Percentiles rank a stretch among this genome's conserved stretches.
Conservation (phyloP, 75 land plant genomes). For the Azolla pinnata region DNA sequence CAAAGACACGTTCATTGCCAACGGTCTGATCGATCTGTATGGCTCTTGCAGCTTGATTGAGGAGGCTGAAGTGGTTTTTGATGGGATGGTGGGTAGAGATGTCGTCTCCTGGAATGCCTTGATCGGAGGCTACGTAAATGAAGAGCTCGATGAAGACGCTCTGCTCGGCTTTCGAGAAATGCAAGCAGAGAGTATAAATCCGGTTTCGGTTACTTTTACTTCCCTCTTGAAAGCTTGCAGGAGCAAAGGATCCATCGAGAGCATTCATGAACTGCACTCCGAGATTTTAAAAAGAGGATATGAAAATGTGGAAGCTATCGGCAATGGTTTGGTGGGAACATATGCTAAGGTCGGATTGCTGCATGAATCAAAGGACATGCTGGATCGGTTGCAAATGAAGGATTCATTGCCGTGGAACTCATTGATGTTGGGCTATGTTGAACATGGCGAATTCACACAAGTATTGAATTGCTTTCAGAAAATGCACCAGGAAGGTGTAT, state of each 20-base stretch:
- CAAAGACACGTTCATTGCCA: conserved; percentile 52
- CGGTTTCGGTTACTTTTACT: conserved; percentile 29
- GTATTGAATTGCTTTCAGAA: not conserved
- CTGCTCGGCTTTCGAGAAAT: conserved; percentile 10
- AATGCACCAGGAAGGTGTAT: conserved; percentile 4
- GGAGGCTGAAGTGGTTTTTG: conserved; percentile 29
- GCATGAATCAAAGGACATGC: not conserved
- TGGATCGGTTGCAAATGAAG: not conserved
- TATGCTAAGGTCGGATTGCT: not conserved
- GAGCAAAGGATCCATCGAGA: not conserved
- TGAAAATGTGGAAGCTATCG: not conserved
- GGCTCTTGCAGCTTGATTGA: conserved; percentile 48
- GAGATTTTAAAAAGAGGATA: not conserved
- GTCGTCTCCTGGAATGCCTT: conserved; percentile 5
- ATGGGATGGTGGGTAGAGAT: not conserved
- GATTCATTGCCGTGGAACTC: not conserved
- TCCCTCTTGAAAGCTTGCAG: conserved; percentile 39
- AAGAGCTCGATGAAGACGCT: conserved; percentile 2
- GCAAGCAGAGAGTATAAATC: conserved; percentile 28
- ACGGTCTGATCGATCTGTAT: conserved; percentile 66
- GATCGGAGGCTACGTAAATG: conserved; percentile 4
- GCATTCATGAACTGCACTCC: not conserved
- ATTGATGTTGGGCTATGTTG: not conserved
- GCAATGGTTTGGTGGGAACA: not conserved
- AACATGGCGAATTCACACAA: not conserved